phyloP scores from a whole-genome alignment of 148 eudicot species.

The Pharnaceum exiguum region DNA sequence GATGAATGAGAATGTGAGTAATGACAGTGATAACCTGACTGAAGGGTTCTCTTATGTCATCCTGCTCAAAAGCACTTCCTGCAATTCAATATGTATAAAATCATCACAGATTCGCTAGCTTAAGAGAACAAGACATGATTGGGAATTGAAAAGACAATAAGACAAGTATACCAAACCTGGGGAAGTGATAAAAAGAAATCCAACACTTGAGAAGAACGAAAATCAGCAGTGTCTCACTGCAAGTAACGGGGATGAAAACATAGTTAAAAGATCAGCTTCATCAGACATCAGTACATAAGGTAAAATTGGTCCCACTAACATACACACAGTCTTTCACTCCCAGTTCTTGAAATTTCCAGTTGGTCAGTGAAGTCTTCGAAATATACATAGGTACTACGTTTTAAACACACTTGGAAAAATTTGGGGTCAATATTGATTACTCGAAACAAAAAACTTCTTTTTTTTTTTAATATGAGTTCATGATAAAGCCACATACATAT shows the following conservation, averaged over 20 bases:
- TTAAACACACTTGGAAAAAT: too few relatives aligned
- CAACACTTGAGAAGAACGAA: conserved; percentile 85
- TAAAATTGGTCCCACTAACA: background rate
- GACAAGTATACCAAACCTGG: conserved; percentile 58
- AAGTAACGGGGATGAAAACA: background rate
- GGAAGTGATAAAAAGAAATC: conserved; percentile 91
- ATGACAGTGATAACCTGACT: too few relatives aligned
- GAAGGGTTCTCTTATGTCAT: too few relatives aligned
- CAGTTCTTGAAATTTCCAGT: too few relatives aligned
- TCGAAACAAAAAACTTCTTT: background rate
- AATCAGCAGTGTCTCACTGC: conserved; percentile 89
- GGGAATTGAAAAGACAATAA: background rate
- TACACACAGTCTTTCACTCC: too few relatives aligned
- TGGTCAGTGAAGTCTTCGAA: too few relatives aligned
- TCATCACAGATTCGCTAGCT: conserved; percentile 4
- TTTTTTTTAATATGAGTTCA: too few relatives aligned
- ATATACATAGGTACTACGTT: too few relatives aligned
- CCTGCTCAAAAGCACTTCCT: too few relatives aligned
- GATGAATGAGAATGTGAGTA: too few relatives aligned
- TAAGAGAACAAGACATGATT: background rate
- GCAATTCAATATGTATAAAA: too few relatives aligned
- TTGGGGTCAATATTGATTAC: background rate
- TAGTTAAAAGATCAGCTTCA: background rate
- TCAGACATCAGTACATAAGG: background rate
- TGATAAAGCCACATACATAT: background rate